phyloP scores from a whole-genome alignment of 768 basidiomycete genomes.

The Termitomyces sp. region DNA sequence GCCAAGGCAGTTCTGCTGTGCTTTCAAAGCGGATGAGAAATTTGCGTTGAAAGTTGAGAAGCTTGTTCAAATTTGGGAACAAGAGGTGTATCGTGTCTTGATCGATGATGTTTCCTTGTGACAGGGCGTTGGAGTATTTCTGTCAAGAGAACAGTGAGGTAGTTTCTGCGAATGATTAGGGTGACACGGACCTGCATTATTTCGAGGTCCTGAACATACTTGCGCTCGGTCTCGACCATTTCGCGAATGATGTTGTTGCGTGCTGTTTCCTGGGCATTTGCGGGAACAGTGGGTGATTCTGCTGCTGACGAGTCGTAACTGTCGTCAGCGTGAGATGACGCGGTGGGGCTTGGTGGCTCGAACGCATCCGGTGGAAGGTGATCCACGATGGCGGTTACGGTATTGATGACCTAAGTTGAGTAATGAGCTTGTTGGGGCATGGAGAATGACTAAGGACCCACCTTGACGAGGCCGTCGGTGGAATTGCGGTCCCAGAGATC shows the following conservation, averaged over 20 bases:
- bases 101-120: constrained; percentile 80
- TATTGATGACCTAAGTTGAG: constrained; percentile 69
- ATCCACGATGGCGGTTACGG: constrained; percentile 81
- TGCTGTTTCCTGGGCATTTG: constrained; percentile 58
- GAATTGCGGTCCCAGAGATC: constrained; percentile 90
- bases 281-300: constrained; percentile 36
- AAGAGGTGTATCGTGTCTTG: constrained; percentile 94
- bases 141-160: constrained; percentile 26
- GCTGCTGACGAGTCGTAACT: constrained; percentile 52
- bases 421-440: constrained; percentile 2
- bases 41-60: constrained; percentile 94
- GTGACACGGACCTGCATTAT: constrained; percentile 77
- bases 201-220: constrained; percentile 95
- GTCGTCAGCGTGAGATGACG: constrained; percentile 49
- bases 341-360: constrained; percentile 47
- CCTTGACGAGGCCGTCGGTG: constrained; percentile 94
- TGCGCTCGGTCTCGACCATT: constrained; percentile 91
- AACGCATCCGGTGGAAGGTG: constrained; percentile 67
- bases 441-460: constrained; percentile 26
- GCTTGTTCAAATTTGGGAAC: constrained; percentile 90
- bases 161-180: constrained; percentile 6
- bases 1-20: constrained; percentile 77
- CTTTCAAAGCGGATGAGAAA: constrained; percentile 89
- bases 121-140: constrained; percentile 86
- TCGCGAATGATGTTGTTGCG: constrained; percentile 81